Evolutionary conservation across 2,329 filamentous ascomycete genomes (phyloP), one percentile per base, ranked within the genome.

Genomic region (Talaromyces sp.): DNA sequence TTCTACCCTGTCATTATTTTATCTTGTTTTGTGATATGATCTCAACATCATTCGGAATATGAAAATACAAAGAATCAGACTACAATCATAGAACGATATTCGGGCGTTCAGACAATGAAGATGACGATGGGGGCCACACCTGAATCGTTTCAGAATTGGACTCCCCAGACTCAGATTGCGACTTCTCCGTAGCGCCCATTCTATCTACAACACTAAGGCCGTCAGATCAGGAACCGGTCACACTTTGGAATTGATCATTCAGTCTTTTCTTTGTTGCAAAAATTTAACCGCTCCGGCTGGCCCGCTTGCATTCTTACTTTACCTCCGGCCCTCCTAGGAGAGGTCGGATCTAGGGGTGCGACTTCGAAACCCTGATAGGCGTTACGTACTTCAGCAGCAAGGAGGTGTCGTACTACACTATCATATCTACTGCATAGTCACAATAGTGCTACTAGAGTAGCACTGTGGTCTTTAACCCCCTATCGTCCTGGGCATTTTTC

Each of bases 101-200:
- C n/a, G 5, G 31, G 39, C 37, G 13, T 49, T 63, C 61, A 63
- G 39, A 57, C 50, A 47, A 37, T 63, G 50, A 63, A 63, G 37
- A 56, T 27, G 52, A 57, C 27, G n/a, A 63, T 63, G 61, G 61
- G 61, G 61, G 37, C 61, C 61, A 49, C 25, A 57, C 50, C 50
- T 17, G 50, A 57, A 41, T 47, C 61, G 50, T 63, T 63, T 63
- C 61, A 63, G 61, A 63, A 56, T 57, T 57, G 61, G 25, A 57
- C 43, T 45, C 39, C 50, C 61, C 61, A 47, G 50, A 57, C 61
- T 63, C 61, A 47, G 61, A 49, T 27, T 63, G 25, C 61, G 52
- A 45, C 61, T n/a, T 27, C 25, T 63, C 37, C 56, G 35, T 59
- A 59, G 56, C 39, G 37, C 19, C 7, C 50, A 31, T 49, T 62